These are phyloP conservation scores for Globisporangium splendens DNA, from an alignment of 352 stramenopile genomes.

Conservation along the genomic window DNA sequence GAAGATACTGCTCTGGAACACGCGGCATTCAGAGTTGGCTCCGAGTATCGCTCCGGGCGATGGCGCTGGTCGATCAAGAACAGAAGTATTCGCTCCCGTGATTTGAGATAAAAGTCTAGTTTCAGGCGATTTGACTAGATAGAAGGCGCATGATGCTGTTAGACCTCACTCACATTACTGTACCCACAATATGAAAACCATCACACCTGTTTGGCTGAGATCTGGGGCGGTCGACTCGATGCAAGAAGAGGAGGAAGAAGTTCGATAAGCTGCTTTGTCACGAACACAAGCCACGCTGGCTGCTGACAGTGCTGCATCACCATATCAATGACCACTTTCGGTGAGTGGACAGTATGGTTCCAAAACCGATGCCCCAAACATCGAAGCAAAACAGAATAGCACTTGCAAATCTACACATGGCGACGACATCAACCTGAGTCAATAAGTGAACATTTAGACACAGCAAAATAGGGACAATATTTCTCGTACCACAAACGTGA, in stretches of 20 bases:
- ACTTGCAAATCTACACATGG: conserved; percentile 68
- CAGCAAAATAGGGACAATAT: neutral
- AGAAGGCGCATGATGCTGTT: conserved; percentile 6
- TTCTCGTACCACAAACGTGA: conserved; percentile 72
- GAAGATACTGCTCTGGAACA: conserved; percentile 56
- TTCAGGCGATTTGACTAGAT: conserved; percentile 43
- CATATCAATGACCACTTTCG: conserved; percentile 61
- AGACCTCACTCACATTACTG: neutral
- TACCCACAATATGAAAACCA: neutral
- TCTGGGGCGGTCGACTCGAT: conserved; percentile 64
- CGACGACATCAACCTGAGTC: neutral
- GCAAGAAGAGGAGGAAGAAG: conserved; percentile 59
- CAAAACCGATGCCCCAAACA: conserved; percentile 82
- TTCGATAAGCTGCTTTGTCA: conserved; percentile 80
- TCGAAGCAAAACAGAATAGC: conserved; percentile 66
- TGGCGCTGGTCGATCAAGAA: conserved; percentile 56
- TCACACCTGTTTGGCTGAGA: conserved; percentile 35
- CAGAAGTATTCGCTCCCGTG: conserved; percentile 43
- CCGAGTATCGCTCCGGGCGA: conserved; percentile 46
- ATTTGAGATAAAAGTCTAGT: conserved; percentile 56
- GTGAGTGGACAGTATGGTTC: conserved; percentile 73
- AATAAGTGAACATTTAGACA: neutral
- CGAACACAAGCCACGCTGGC: conserved; percentile 63
- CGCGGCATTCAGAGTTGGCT: conserved; percentile 43
- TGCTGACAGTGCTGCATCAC: conserved; percentile 67